A percentile compares a stretch with the other conserved stretches of the same genome.
Conservation (phyloP, 257 asterid species). For the Dorcoceras hygrometricum region DNA sequence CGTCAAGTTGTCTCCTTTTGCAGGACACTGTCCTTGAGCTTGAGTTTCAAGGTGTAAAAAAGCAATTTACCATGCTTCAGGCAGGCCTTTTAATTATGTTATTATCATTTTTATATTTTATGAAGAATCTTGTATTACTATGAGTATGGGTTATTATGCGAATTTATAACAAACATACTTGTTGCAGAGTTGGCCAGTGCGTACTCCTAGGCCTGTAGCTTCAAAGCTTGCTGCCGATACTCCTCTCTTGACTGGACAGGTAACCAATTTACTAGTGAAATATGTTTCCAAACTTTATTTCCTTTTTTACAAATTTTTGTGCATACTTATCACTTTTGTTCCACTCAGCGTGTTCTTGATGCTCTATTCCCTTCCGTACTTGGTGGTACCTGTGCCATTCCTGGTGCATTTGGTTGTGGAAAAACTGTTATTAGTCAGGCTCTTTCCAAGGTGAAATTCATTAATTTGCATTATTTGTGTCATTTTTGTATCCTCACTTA, state of each 20-base stretch:
- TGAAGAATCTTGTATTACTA: constrained; percentile 20
- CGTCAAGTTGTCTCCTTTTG: constrained; percentile 28
- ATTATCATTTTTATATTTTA: too few relatives aligned
- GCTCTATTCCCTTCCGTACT: constrained; percentile 98
- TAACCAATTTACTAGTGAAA: constrained; percentile 26
- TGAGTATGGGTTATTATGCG: neutral
- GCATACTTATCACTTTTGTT: constrained; percentile 29
- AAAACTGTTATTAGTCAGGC: constrained; percentile 99
- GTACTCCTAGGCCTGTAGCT: constrained; percentile 97
- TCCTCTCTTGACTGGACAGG: constrained; percentile 99
- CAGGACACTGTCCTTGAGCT: constrained; percentile 99
- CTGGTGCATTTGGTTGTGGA: constrained; percentile 99
- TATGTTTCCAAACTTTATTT: neutral
- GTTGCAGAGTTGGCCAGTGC: constrained; percentile 93
- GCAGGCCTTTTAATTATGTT: constrained; percentile 38
- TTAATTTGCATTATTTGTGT: constrained; percentile 17
- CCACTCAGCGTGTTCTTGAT: constrained; percentile 93
- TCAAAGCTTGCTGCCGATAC: constrained; percentile 96
- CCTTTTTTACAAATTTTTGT: neutral
- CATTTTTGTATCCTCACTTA: neutral
- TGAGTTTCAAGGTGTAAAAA: constrained; percentile 96
- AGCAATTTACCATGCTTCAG: constrained; percentile 96
- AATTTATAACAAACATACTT: constrained; percentile 22
- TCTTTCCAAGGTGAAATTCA: constrained; percentile 76
- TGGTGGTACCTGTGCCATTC: constrained; percentile 99